Base-by-base conservation (phyloP, 352 stramenopile genomes). In the Pythium aristosporum region DNA sequence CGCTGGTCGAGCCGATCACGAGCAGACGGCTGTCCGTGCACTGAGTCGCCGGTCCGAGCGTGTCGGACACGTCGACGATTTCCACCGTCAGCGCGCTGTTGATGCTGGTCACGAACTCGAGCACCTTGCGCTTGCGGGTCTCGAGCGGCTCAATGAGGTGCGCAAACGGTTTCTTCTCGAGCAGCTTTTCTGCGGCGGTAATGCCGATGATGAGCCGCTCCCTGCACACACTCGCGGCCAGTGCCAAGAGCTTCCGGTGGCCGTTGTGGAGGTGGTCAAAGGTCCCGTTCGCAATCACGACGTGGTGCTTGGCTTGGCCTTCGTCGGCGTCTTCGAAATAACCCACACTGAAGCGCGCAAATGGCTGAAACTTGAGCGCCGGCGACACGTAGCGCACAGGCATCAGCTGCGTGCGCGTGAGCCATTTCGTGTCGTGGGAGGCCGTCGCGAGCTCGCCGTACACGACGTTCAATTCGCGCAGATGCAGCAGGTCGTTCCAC, bases 201-300 rank as follows among this genome's bases (percentile, higher is more conserved):
- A 97, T 82, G 12, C 90, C 90, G 42, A 97, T 59, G 20, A 94
- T 55, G 44, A 96, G 72, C 3, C 30, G 51, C 20, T 66, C 61
- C 6, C 49, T 59, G 44, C 79, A 91, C 48, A 92, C 74, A 58
- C 72, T 78, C 9, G 74, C 75, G 1, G 88, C 89, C 21, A 94
- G 57, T 20, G 80, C 88, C 32, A 97, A 73, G 21, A 97, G 68
- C 59, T 94, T 95, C 70, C 92, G 95, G 73, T 97, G 88, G 20
- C 90, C 90, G 53, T 92, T 92, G 72, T 97, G 90, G 20, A 97
- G 73, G 52, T 93, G 82, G 69, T 97, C 90, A 65, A 97, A 97
- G 36, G 87, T 97, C 44, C 90, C 90, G 43, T 89, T 88, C 9
- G 51, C 53, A n/a, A 60, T 23, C 9, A 59, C 37, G 20, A 49